Percentiles rank a stretch among this genome's conserved stretches.
Evolutionary conservation across 805 yeast species (phyloP).

Genomic region (Saccharomyces mikatae): DNA sequence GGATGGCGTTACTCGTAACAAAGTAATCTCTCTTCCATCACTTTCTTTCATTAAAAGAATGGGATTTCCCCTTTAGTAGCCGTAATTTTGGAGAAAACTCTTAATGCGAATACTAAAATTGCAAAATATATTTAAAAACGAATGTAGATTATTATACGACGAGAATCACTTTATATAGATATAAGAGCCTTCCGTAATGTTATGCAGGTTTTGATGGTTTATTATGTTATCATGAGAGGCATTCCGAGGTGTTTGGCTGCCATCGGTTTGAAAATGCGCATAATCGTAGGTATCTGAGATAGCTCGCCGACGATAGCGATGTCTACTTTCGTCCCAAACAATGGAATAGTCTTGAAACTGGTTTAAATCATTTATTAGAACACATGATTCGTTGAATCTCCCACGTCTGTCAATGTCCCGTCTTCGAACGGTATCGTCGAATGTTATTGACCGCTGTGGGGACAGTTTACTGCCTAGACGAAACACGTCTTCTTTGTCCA

Average conservation of each 20-base stretch:
- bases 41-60: not conserved
- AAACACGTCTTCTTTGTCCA: not conserved
- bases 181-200: not conserved
- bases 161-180: not conserved
- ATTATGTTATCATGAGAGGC: not conserved
- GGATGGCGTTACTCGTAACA: not conserved
- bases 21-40: not conserved
- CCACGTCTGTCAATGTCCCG: constrained; percentile 23
- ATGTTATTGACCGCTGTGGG: constrained; percentile 1
- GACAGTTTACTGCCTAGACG: not conserved
- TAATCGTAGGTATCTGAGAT: not conserved
- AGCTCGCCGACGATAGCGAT: not conserved
- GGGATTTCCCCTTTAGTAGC: not conserved
- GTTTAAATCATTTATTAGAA: constrained; percentile 17
- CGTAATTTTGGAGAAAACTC: not conserved
- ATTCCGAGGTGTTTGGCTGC: not conserved
- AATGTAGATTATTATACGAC: not conserved
- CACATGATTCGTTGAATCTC: constrained; percentile 11
- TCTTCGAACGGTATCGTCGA: constrained; percentile 19
- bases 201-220: not conserved
- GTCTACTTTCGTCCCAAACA: not conserved
- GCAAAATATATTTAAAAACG: not conserved
- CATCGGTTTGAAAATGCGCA: not conserved
- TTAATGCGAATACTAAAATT: not conserved
- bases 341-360: not conserved